A percentile compares a stretch with the other conserved stretches of the same genome.
phyloP scores from a whole-genome alignment of 768 basidiomycete species.

The Phlebiopsis flavidoalba region DNA sequence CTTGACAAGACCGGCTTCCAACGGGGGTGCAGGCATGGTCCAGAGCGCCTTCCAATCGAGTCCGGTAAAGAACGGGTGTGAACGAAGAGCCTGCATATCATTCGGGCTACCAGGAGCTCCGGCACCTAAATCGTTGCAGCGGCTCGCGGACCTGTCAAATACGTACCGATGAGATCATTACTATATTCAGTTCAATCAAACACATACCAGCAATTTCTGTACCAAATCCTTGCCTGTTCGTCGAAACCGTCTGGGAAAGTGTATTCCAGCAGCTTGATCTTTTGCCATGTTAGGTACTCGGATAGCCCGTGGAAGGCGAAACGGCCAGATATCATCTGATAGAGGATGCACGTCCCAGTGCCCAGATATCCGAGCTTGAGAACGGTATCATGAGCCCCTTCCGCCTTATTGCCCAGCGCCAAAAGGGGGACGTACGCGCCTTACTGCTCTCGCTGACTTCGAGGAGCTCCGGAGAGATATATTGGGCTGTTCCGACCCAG shows the following conservation, averaged over 20 bases:
- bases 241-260: conserved; percentile 85
- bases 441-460: conserved; percentile 67
- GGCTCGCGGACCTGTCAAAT: conserved; percentile 56
- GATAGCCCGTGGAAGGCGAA: conserved; percentile 91
- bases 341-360: conserved; percentile 91
- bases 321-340: conserved; percentile 86
- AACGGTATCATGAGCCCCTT: conserved; percentile 1
- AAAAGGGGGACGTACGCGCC: conserved; percentile 54
- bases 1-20: conserved; percentile 55
- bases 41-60: conserved; percentile 64
- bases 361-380: conserved; percentile 88
- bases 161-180: neutral
- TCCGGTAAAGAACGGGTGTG: conserved; percentile 56
- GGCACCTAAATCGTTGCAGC: conserved; percentile 52
- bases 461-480: conserved; percentile 83
- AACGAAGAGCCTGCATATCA: conserved; percentile 44
- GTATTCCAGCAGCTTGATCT: conserved; percentile 86
- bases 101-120: conserved; percentile 33
- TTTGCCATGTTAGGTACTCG: conserved; percentile 93
- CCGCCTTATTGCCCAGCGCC: neutral
- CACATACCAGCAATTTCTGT: conserved; percentile 62
- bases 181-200: conserved; percentile 1
- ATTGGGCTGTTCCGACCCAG: conserved; percentile 89
- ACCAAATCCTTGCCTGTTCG: conserved; percentile 75
- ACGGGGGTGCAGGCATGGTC: conserved; percentile 52